Base-by-base conservation (phyloP, 2,329 filamentous ascomycete species). In the Beauveria bassiana region DNA sequence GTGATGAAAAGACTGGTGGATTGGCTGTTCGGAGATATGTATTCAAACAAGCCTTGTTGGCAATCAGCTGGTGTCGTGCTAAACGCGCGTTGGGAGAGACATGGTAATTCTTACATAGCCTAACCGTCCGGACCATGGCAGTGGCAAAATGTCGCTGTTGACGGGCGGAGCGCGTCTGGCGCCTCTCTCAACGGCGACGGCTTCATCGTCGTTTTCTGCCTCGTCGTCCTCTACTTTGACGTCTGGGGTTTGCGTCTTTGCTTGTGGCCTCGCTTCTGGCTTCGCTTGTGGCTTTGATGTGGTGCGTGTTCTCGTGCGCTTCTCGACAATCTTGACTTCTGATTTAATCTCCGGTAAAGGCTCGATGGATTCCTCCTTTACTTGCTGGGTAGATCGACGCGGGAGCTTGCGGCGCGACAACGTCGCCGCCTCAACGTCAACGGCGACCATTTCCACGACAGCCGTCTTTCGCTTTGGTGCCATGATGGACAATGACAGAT, bases 51-150 rank as follows among this genome's bases (percentile, higher is more conserved):
- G 93, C 92, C 90, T 83, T 4, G 24, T 14, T 46, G 4, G 2
- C 2, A 31, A 60, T 67, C 58, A 51, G 63, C 67, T 66, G 59
- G 14, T 62, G 59, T 20, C 58, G 20, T 46, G 20, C n/a, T 22
- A 14, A 14, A 5, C 14, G 45, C 10, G 49, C 40, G 22, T 43
- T 43, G 61, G 40, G 14, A 18, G 54, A 58, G 8, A 50, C 18
- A 14, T 45, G 14, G 45, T 61, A 9, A 18, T 49, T 62, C 87
- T 77, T 73, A 93, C 91, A 81, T 96, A 97, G 62, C 93, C 93
- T 64, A 97, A 72, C 31, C 93, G 83, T 1, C 93, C 93, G 74
- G 88, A 91, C 93, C 93, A 97, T 0, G 93, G 93, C 24, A 97
- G 73, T 26, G 93, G 93, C 22, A 97, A 79, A 68, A 87, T 90